A percentile compares a stretch with the other conserved stretches of the same genome.
Evolutionary conservation across 2,329 filamentous ascomycete species (phyloP).

Genomic region (Trichophyton simii): DNA sequence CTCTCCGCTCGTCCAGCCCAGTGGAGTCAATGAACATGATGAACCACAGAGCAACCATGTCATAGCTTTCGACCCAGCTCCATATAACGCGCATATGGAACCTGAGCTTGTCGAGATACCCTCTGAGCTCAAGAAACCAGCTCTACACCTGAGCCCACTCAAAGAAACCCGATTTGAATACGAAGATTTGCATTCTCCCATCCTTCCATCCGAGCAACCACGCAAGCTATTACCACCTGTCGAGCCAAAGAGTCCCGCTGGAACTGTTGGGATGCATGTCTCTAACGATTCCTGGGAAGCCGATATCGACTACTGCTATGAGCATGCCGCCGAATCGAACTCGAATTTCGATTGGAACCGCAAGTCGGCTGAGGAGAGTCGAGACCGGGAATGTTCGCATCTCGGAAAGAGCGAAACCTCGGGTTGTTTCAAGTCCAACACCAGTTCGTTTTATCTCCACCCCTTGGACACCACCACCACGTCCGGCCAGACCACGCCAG

Average conservation of each 20-base stretch:
- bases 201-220: neutral
- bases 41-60: slow-evolving; percentile 26
- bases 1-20: slow-evolving; percentile 31
- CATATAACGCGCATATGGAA: neutral
- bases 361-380: slow-evolving; percentile 22
- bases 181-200: slow-evolving; percentile 7
- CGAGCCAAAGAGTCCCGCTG: neutral
- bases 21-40: slow-evolving; percentile 37
- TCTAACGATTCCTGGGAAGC: slow-evolving; percentile 43
- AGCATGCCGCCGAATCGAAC: slow-evolving; percentile 48
- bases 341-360: slow-evolving; percentile 49
- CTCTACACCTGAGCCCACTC: neutral
- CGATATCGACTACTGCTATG: slow-evolving; percentile 51
- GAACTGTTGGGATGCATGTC: neutral
- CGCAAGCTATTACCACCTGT: neutral
- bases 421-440: neutral
- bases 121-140: neutral
- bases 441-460: slow-evolving; percentile 1
- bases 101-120: neutral
- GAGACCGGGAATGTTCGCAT: neutral
- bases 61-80: slow-evolving; percentile 11
- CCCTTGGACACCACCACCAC: neutral
- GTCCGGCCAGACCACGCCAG: slow-evolving; percentile 1
- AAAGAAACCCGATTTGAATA: neutral
- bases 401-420: neutral